Evolutionary conservation across 768 basidiomycete species (phyloP).

Genomic region (Calocybe gangraenosa): DNA sequence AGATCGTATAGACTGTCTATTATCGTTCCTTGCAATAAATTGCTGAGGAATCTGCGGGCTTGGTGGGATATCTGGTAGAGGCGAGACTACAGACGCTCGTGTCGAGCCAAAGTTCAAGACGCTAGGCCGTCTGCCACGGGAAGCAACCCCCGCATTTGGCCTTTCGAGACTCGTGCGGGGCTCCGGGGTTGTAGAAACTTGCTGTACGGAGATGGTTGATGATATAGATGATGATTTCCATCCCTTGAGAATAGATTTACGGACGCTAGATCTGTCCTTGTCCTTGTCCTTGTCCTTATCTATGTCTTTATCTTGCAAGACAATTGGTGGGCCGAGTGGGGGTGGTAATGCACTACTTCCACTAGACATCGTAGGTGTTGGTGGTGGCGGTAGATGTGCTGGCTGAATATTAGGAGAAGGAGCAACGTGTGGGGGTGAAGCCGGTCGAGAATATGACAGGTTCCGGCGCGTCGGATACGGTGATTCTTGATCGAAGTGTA

Average conservation of each 20-base stretch:
- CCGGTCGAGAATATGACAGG: slow-evolving; percentile 17
- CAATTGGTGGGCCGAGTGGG: slow-evolving; percentile 21
- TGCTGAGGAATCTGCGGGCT: slow-evolving; percentile 60
- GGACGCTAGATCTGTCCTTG: slow-evolving; percentile 42
- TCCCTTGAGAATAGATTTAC: slow-evolving; percentile 71
- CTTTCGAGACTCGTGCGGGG: slow-evolving; percentile 37
- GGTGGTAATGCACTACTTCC: slow-evolving; percentile 15
- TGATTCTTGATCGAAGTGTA: slow-evolving; percentile 73
- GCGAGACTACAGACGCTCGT: slow-evolving; percentile 25
- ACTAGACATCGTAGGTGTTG: slow-evolving; percentile 13
- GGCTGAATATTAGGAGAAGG: slow-evolving; percentile 21
- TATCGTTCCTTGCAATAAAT: slow-evolving; percentile 26
- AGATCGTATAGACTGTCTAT: slow-evolving; percentile 27
- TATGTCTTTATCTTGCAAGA: slow-evolving; percentile 32
- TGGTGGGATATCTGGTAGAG: slow-evolving; percentile 49
- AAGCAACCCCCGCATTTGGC: slow-evolving; percentile 25
- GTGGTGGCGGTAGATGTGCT: slow-evolving; percentile 8
- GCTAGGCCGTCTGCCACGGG: slow-evolving; percentile 41
- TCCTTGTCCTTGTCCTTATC: no score
- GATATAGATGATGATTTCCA: slow-evolving; percentile 52
- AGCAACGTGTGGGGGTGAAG: slow-evolving; percentile 26
- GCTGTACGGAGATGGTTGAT: slow-evolving; percentile 17
- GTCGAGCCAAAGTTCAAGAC: slow-evolving; percentile 40
- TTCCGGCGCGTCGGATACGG: slow-evolving; percentile 50
- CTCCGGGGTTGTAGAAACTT: slow-evolving; percentile 16